Conservation (phyloP, 345 rosid species). For the Erysimum cheiranthoides region DNA sequence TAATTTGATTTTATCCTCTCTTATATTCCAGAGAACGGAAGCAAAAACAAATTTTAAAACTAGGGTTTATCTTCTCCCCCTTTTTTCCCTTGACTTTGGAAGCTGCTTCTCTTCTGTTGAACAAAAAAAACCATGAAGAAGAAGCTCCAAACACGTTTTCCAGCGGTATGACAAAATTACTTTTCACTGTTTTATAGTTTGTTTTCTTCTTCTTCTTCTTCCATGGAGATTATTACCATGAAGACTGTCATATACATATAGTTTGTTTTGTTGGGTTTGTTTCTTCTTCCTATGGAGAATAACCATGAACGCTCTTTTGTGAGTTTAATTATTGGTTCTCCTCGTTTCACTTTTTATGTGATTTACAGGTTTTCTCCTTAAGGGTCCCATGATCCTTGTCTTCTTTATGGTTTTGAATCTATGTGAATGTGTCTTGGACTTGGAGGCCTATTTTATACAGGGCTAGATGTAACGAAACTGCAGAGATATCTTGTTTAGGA, state of each 20-base stretch:
- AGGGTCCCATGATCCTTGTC: conserved; percentile 22
- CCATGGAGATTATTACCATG: neutral
- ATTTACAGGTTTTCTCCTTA: conserved; percentile 9
- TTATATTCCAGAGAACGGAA: conserved; percentile 10
- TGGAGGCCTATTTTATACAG: neutral
- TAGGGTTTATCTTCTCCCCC: conserved; percentile 42
- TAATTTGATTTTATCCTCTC: conserved; percentile 34
- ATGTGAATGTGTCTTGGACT: conserved; percentile 16
- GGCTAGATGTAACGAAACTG: neutral
- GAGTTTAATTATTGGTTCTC: neutral
- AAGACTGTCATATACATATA: neutral
- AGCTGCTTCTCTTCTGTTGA: conserved; percentile 3
- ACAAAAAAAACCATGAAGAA: conserved; percentile 38
- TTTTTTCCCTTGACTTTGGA: conserved; percentile 16
- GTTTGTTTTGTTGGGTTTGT: neutral
- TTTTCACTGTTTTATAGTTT: neutral
- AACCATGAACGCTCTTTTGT: neutral
- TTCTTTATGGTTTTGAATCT: conserved; percentile 16
- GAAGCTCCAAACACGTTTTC: conserved; percentile 50
- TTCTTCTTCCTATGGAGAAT: neutral
- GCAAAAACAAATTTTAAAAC: conserved; percentile 6
- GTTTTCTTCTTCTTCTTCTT: neutral
- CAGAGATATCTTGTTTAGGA: neutral
- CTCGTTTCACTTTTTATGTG: neutral
- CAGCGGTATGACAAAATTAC: conserved; percentile 35